Evolutionary conservation across 345 rosid species (phyloP).

Genomic region (Sonneratia alba): DNA sequence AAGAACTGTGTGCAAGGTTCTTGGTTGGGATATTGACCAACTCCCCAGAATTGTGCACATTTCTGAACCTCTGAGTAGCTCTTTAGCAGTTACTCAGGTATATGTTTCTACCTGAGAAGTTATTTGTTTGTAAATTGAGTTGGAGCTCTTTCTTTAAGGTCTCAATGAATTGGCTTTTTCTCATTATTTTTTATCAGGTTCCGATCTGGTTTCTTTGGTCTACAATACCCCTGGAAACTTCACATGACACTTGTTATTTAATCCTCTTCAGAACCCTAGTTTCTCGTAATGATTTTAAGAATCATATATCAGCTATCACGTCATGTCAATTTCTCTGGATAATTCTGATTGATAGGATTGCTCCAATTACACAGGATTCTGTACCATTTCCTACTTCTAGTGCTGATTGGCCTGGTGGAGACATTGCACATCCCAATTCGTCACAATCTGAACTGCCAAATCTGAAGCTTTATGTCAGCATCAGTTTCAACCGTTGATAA

Average conservation of each 20-base stretch:
- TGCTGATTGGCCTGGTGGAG: conserved; percentile 16
- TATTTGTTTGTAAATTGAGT: background rate
- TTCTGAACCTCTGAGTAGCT: conserved; percentile 19
- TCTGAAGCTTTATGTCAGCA: background rate
- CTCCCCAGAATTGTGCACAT: conserved; percentile 27
- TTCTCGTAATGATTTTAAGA: too few species aligned
- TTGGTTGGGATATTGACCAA: conserved; percentile 57
- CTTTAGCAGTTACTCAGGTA: conserved; percentile 19
- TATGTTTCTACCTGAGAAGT: background rate
- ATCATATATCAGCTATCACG: too few species aligned
- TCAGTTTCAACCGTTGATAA: conserved; percentile 14
- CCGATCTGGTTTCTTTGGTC: too few species aligned
- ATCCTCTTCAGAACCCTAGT: too few species aligned
- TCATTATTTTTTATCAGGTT: too few species aligned
- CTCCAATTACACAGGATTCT: conserved; percentile 1
- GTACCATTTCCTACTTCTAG: background rate
- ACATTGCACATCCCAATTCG: background rate
- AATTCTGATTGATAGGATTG: background rate
- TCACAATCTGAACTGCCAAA: background rate
- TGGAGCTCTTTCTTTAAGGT: background rate
- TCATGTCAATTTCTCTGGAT: background rate
- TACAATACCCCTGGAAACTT: too few species aligned
- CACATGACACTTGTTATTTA: too few species aligned
- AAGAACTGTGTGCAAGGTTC: conserved; percentile 52
- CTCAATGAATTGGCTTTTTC: too few species aligned